Base-by-base conservation (phyloP, 768 basidiomycete species). In the Tylopilus vinaceipallidus region DNA sequence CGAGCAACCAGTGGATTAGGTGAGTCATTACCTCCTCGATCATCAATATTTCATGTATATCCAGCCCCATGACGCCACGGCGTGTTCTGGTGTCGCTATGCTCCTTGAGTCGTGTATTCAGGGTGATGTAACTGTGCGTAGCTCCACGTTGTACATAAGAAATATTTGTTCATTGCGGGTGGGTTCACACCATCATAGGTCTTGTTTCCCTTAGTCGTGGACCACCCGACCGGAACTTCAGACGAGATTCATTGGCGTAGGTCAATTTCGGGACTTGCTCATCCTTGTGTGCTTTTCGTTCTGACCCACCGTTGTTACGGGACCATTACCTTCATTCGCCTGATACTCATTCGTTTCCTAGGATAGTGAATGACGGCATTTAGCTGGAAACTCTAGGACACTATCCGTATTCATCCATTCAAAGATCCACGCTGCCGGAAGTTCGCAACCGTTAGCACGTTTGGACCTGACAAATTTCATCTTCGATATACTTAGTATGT, bases 31-130 rank as follows among this genome's bases (percentile, higher is more conserved):
- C 50, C 40, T 55, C 52, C 38, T 55, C 45, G 37, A 50, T 50
- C 56, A 52, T 47, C 47, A n/a, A 22, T 38, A 27, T 49, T 42
- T 48, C 42, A 20, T 40, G 39, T 49, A 36, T 37, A 5, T 34
- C 42, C 48, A 53, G 60, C 48, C 57, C 34, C 56, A 52, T 52
- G 49, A 59, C 52, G 63, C 63, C 54, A 52, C 63, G 54, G 55
- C 57, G 32, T 62, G 59, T 58, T 62, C 29, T 49, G 22, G 29
- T 52, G 17, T 42, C 43, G 43, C 42, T 50, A 45, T 52, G 27
- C 37, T 37, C 42, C 40, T 39, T 29, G 39, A 6, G 45, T 39
- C 48, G 44, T 53, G 45, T 45, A 27, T 39, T 59, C 63, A 65
- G 63, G 62, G 62, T 53, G 45, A 45, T 47, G 48, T 38, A 36